phyloP scores from a whole-genome alignment of 176 grass and related monocot species.

The Juncus inflexus region DNA sequence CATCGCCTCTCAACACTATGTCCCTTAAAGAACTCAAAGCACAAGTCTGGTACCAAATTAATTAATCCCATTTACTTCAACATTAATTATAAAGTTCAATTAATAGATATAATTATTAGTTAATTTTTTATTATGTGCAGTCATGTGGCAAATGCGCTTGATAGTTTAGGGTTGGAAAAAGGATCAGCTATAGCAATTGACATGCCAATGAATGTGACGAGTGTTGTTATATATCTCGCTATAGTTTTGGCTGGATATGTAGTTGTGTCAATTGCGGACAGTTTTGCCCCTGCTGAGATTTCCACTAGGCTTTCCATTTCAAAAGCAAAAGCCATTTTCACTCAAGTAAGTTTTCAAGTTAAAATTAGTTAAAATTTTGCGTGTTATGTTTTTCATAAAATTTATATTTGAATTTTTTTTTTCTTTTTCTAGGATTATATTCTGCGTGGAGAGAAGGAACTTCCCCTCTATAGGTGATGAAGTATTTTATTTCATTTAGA shows the following conservation, averaged over 20 bases:
- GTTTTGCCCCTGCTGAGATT: conserved; percentile 93
- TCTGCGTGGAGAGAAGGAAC: conserved; percentile 74
- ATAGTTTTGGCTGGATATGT: conserved; percentile 71
- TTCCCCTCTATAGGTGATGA: conserved; percentile 79
- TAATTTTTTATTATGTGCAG: conserved; percentile 37
- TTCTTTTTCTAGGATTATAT: conserved; percentile 76
- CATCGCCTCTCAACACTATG: conserved; percentile 50
- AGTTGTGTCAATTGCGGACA: conserved; percentile 95
- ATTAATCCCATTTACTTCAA: not conserved
- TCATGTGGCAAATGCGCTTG: conserved; percentile 77
- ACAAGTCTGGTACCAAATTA: conserved; percentile 62
- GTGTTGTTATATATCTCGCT: conserved; percentile 81
- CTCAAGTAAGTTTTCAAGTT: conserved; percentile 46
- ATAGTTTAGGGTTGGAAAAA: conserved; percentile 62
- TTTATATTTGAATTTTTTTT: conserved; percentile 2
- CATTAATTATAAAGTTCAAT: not conserved
- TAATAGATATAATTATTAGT: not conserved
- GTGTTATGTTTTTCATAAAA: conserved; percentile 12
- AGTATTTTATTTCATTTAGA: conserved; percentile 6
- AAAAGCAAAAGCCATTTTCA: conserved; percentile 92
- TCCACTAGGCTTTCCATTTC: conserved; percentile 67
- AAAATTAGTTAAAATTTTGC: too few species aligned
- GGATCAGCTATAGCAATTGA: conserved; percentile 88
- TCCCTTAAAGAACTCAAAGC: conserved; percentile 66
- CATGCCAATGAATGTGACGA: conserved; percentile 89